Evolutionary conservation across 1,284 basidiomycete genomes (phyloP).

Genomic region (Porogramme epimiltina): DNA sequence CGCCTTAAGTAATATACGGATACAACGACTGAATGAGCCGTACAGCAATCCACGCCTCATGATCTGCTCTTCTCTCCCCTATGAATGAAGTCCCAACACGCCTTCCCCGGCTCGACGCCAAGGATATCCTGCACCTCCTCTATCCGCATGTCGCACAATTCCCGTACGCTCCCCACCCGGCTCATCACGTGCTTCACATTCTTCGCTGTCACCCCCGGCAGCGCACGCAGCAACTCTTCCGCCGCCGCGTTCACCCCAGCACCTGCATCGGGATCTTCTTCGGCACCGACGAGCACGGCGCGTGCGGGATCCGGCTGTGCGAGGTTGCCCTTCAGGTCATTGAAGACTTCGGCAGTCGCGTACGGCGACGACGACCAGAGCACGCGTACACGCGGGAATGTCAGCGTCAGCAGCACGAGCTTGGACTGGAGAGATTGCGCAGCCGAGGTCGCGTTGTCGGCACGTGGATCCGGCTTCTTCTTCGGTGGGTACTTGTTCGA

Average conservation of each 20-base stretch:
- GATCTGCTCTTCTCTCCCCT: too few species aligned
- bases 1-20: too few species aligned
- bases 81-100: slow-evolving; percentile 83
- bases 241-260: slow-evolving; percentile 72
- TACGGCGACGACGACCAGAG: slow-evolving; percentile 98
- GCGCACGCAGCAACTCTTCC: slow-evolving; percentile 71
- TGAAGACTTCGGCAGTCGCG: slow-evolving; percentile 90
- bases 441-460: slow-evolving; percentile 42
- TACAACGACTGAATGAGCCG: too few species aligned
- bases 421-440: slow-evolving; percentile 78
- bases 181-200: slow-evolving; percentile 87
- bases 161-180: slow-evolving; percentile 74
- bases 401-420: slow-evolving; percentile 85
- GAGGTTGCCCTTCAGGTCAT: slow-evolving; percentile 86
- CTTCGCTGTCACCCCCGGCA: slow-evolving; percentile 84
- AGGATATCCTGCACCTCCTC: slow-evolving; percentile 74
- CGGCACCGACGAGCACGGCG: slow-evolving; percentile 81
- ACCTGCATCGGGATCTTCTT: slow-evolving; percentile 66
- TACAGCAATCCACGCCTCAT: too few species aligned
- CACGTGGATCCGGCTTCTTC: slow-evolving; percentile 45
- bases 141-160: slow-evolving; percentile 72
- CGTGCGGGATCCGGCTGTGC: slow-evolving; percentile 80
- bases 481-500: slow-evolving; percentile 56
- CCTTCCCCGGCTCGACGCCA: slow-evolving; percentile 81
- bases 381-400: slow-evolving; percentile 90